Percentiles rank a stretch among this genome's conserved stretches.
These are phyloP conservation scores for Cenococcum geophilum DNA, from an alignment of 495 filamentous ascomycete genomes.

Conservation along the genomic window DNA sequence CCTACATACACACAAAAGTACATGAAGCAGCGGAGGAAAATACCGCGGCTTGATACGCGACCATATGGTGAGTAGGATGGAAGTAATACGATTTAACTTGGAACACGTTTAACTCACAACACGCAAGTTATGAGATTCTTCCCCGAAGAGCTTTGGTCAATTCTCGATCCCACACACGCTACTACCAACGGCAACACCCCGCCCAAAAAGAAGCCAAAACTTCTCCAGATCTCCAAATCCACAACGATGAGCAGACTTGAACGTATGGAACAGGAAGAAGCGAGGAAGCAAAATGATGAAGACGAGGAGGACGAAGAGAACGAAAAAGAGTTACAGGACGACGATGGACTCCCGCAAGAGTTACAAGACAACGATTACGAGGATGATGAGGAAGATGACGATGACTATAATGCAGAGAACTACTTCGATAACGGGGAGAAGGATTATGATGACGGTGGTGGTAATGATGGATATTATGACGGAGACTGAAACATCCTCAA, in stretches of 20 bases:
- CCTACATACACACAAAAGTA: slow-evolving; percentile 53
- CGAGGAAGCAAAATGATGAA: slow-evolving; percentile 10
- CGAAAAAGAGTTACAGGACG: slow-evolving; percentile 23
- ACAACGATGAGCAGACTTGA: slow-evolving; percentile 8
- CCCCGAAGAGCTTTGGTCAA: slow-evolving; percentile 50
- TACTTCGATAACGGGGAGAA: slow-evolving; percentile 61
- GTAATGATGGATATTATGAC: slow-evolving; percentile 46
- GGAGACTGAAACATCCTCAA: no score
- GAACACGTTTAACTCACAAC: neutral
- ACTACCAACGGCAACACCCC: slow-evolving; percentile 37
- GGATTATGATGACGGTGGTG: slow-evolving; percentile 48
- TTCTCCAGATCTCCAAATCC: slow-evolving; percentile 14
- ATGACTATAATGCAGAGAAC: slow-evolving; percentile 60
- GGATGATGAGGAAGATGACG: slow-evolving; percentile 43
- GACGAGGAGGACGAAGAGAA: slow-evolving; percentile 39
- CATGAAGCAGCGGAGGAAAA: slow-evolving; percentile 47
- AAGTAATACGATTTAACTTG: neutral
- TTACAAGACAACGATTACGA: slow-evolving; percentile 34
- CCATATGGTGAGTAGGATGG: slow-evolving; percentile 44
- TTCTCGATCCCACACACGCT: slow-evolving; percentile 41
- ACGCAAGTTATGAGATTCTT: slow-evolving; percentile 51
- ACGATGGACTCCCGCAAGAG: slow-evolving; percentile 16
- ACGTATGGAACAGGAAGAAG: slow-evolving; percentile 13
- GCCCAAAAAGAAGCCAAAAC: slow-evolving; percentile 29
- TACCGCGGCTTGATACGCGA: slow-evolving; percentile 47